A percentile compares a stretch with the other conserved stretches of the same genome.
phyloP scores from a whole-genome alignment of 371 early-diverging fungal genomes.

The Nematocida ironsii region DNA sequence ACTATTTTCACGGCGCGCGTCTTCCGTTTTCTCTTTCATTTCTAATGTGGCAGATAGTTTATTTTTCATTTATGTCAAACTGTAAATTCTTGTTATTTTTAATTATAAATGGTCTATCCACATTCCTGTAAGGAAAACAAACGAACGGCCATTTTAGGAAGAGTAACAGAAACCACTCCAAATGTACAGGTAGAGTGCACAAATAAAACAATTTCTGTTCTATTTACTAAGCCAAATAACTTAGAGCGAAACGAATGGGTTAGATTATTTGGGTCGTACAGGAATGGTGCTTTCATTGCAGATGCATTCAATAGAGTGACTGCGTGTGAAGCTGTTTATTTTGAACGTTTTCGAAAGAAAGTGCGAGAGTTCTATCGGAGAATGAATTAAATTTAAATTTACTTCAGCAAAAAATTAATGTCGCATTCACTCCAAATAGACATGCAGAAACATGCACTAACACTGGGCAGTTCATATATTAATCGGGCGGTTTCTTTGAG shows the following conservation, averaged over 20 bases:
- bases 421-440: constrained; percentile 5
- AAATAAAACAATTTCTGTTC: background rate
- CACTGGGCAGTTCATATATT: constrained; percentile 80
- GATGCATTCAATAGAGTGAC: constrained; percentile 17
- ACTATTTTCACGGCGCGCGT: background rate
- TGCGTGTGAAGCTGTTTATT: background rate
- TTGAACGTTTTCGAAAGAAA: background rate
- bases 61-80: background rate
- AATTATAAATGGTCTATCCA: constrained; percentile 12
- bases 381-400: constrained; percentile 27
- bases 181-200: background rate
- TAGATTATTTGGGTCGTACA: constrained; percentile 31
- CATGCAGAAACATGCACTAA: constrained; percentile 73
- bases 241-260: background rate
- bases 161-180: constrained; percentile 11
- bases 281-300: constrained; percentile 8
- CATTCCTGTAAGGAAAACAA: background rate
- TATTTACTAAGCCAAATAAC: background rate
- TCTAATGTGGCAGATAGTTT: background rate
- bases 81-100: background rate
- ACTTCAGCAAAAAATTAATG: constrained; percentile 47
- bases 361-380: constrained; percentile 8
- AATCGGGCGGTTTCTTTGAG: constrained; percentile 80
- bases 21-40: background rate
- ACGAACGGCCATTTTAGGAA: constrained; percentile 26